Conservation (phyloP, 192 early-diverging fungal genomes). For the Umbelopsis vinacea region DNA sequence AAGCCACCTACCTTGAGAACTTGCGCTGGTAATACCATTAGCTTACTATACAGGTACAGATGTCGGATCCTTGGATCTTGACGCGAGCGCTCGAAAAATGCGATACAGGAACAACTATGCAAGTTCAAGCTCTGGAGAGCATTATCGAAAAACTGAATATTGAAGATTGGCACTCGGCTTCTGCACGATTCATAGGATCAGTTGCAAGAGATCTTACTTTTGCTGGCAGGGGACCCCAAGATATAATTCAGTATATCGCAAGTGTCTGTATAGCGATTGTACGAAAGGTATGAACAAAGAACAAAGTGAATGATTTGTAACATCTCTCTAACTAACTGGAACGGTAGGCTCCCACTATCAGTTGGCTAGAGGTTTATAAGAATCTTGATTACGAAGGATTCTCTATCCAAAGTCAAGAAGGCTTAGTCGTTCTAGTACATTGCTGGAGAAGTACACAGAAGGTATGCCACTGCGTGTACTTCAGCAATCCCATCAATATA, state of each 20-base stretch:
- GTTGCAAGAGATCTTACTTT: not conserved
- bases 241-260: conserved; percentile 15
- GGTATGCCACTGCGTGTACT: conserved; percentile 17
- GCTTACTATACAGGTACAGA: not conserved
- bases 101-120: not conserved
- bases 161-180: not conserved
- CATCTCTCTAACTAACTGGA: not conserved
- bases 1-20: not conserved
- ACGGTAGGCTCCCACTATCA: conserved; percentile 49
- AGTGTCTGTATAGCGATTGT: conserved; percentile 32
- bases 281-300: conserved; percentile 27
- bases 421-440: conserved; percentile 64
- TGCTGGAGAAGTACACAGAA: conserved; percentile 50
- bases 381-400: conserved; percentile 70
- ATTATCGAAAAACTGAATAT: conserved; percentile 8
- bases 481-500: not conserved
- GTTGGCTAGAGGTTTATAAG: conserved; percentile 66
- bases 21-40: not conserved
- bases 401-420: conserved; percentile 52
- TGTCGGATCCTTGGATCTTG: conserved; percentile 23
- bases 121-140: not conserved
- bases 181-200: conserved; percentile 4
- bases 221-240: not conserved
- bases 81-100: conserved; percentile 5
- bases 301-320: not conserved